Percentiles rank a stretch among this genome's conserved stretches.
Conservation (phyloP, 495 filamentous ascomycete genomes). For the Ramalina intermedia region DNA sequence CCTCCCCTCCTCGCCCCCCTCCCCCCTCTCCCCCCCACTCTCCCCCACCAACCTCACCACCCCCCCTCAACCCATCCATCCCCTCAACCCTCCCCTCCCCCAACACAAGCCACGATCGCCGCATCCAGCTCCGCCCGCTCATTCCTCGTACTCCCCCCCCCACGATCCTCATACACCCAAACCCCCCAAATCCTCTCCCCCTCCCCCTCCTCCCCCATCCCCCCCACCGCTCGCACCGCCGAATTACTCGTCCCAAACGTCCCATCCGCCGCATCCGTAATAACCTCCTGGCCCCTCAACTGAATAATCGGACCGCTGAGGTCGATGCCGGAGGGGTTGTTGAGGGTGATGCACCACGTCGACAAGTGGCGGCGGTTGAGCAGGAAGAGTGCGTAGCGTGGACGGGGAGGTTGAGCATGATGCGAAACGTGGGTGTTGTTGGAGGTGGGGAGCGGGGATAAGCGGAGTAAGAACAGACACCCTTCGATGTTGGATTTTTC, state of each 20-base stretch:
- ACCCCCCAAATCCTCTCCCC: not conserved
- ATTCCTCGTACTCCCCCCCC: not conserved
- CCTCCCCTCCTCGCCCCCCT: constrained; percentile 34
- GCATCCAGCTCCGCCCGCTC: not conserved
- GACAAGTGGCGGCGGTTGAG: constrained; percentile 46
- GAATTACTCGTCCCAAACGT: too few relatives aligned
- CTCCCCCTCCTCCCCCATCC: too few relatives aligned
- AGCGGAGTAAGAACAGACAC: constrained; percentile 63
- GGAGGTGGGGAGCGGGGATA: constrained; percentile 37
- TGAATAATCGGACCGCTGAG: not conserved
- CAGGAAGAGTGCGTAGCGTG: constrained; percentile 44
- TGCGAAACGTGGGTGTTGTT: constrained; percentile 77
- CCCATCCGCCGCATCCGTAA: too few relatives aligned
- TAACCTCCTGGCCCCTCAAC: not conserved
- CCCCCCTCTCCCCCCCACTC: constrained; percentile 18
- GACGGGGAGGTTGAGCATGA: constrained; percentile 42
- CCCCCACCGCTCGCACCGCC: too few relatives aligned
- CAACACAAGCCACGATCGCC: not conserved
- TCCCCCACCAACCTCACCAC: not conserved
- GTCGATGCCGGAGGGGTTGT: not conserved
- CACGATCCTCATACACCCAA: not conserved
- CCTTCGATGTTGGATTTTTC: constrained; percentile 68
- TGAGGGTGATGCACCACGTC: constrained; percentile 40
- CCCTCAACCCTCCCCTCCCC: not conserved
- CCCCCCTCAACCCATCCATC: too few relatives aligned